phyloP scores from a whole-genome alignment of 164 flowering plant species.

The Kalanchoe fedtschenkoi region DNA sequence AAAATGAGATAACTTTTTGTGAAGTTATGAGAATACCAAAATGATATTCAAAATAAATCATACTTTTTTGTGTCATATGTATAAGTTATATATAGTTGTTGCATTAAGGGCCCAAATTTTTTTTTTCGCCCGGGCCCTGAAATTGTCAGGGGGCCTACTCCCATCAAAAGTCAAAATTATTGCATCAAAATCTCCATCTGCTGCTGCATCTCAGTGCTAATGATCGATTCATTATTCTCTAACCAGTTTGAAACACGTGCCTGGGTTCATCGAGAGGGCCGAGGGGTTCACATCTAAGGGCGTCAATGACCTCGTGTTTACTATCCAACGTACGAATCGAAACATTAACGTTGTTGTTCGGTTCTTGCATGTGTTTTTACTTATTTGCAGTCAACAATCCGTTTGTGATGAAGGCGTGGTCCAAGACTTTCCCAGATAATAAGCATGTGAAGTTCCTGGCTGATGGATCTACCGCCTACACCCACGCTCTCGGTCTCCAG shows the following conservation, averaged over 20 bases:
- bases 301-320: constrained; percentile 54
- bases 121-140: no score
- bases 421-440: constrained; percentile 69
- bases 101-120: no score
- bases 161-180: neutral
- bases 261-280: constrained; percentile 67
- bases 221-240: neutral
- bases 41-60: no score
- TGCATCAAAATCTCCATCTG: neutral
- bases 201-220: neutral
- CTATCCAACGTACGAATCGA: no score
- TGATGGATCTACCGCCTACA: constrained; percentile 72
- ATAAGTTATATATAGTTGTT: no score
- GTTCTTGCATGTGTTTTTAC: neutral
- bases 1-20: no score
- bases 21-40: no score
- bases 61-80: no score
- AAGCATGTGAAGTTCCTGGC: constrained; percentile 81
- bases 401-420: constrained; percentile 96
- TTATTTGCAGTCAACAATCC: constrained; percentile 71
- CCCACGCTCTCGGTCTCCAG: constrained; percentile 83
- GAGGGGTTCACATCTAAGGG: constrained; percentile 80
- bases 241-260: constrained; percentile 84
- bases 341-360: constrained; percentile 49
- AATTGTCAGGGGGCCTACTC: no score